Base-by-base conservation (phyloP, 78 protist species). In the Dictyostelium capitatum region DNA sequence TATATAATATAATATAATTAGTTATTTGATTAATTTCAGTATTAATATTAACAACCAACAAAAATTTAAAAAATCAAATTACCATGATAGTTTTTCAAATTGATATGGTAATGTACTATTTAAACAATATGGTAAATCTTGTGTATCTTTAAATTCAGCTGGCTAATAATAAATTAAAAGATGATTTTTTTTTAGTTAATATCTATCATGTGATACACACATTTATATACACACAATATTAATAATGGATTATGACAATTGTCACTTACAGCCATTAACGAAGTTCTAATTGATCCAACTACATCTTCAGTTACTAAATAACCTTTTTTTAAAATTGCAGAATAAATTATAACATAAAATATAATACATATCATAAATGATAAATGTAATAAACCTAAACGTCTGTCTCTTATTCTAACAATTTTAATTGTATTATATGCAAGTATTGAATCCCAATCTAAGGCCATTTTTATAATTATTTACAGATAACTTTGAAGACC, bases 401-500 rank as follows among this genome's bases (percentile, higher is more conserved):
- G 50, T 46, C 53, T 75, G 47, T 91, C 90, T 72, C 83, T 81
- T 48, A 91, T 91, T 53, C 77, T 77, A 20, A 91, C 85, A 43
- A 65, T 15, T 65, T 65, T 65, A 30, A 65, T 30, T 8, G 74
- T 65, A 12, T 65, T 65, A 30, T 65, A 65, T 12, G 74, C 37
- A 10, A 65, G 46, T 30, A 65, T 30, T 4, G 37, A 25, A 65
- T 65, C 74, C 59, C 59, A 53, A 53, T 53, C 59, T 15, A 53
- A 15, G 4, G 59, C 12, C 59, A 53, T 53, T 53, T 12, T 53
- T 37, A 37, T 37, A 37, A 3, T 37, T 37, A 37, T 37, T 37
- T 37, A 37, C 43, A 37, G 43, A 37, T 37, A 37, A 37, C 43
- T 37, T 37, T 37, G n/a, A n/a, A n/a, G n/a, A n/a, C n/a, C n/a